phyloP scores from a whole-genome alignment of 257 asterid species.

The Scutellaria minor region DNA sequence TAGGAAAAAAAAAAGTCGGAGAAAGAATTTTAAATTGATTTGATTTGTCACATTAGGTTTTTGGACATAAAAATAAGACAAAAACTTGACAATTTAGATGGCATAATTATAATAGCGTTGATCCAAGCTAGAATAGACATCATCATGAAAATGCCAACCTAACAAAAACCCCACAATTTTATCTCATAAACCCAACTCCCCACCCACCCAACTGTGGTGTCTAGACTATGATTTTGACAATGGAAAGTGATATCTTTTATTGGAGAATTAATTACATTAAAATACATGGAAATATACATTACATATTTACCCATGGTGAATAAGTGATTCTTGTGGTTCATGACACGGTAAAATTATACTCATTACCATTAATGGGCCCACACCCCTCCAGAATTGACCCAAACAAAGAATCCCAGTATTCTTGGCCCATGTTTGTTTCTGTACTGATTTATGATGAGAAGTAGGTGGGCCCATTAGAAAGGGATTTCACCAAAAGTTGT shows the following conservation, averaged over 20 bases:
- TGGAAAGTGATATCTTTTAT: constrained; percentile 30
- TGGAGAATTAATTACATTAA: too few species aligned
- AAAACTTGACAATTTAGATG: constrained; percentile 36
- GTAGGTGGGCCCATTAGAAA: constrained; percentile 39
- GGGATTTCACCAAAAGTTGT: constrained; percentile 44
- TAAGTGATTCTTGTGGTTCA: too few species aligned
- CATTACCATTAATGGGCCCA: constrained; percentile 37
- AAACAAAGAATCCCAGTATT: constrained; percentile 48
- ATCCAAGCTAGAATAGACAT: constrained; percentile 33
- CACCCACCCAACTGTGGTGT: constrained; percentile 27
- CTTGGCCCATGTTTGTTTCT: constrained; percentile 48
- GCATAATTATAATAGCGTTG: constrained; percentile 34
- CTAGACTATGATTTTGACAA: constrained; percentile 33
- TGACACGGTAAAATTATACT: constrained; percentile 16
- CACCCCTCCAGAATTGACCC: constrained; percentile 39
- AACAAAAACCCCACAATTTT: constrained; percentile 36
- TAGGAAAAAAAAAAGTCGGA: neutral
- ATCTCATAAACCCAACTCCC: neutral
- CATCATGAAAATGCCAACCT: constrained; percentile 41
- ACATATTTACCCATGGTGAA: too few species aligned
- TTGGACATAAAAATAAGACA: constrained; percentile 27
- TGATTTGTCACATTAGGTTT: constrained; percentile 23
- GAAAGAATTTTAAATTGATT: neutral
- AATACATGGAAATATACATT: too few species aligned
- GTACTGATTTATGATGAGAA: constrained; percentile 33